Base-by-base conservation (phyloP, 164 flowering plant species). In the Stephania yunnanensis region DNA sequence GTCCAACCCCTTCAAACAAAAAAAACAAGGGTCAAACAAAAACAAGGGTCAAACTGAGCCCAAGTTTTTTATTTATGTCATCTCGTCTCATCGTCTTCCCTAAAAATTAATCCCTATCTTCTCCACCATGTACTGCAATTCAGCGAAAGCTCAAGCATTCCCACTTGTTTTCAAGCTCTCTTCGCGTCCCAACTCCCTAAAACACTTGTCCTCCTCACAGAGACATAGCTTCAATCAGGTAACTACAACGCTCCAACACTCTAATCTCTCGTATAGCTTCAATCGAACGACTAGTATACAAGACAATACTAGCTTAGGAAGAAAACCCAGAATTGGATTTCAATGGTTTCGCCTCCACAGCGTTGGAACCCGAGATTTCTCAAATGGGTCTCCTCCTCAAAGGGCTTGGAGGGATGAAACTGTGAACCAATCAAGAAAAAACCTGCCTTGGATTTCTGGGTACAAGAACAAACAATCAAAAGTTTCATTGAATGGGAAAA, bases 371-470 rank as follows among this genome's bases (percentile, higher is more conserved):
- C 84, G 90, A 71, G 65, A 77, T 68, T 87, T 85, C 77, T 89
- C 90, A 2, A 85, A 79, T 80, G 84, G 68, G 29, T 71, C 68
- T 80, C 65, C 73, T 13, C 76, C 73, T 13, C 76, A 8, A 80
- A 81, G 77, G 25, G 71, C 42, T 66, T 79, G n/a, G 46, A 82
- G 58, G 55, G 79, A 74, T 36, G 70, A 79, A 36, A 69, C 72
- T 73, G 80, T 46, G 44, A 74, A 3, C 5, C 76, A 81, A 68
- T 22, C 66, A 12, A 78, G 80, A 15, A 84, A 79, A 52, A 17
- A 81, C 31, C 86, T 89, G 68, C 90, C 95, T 67, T 90, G 97
- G 97, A 84, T 89, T 64, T 85, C 81, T 22, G 73, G 83, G 17
- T 66, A 83, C 30, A 80, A 72, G 48, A 82, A 19, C 22, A 83